Conservation (phyloP, 352 stramenopile species). For the Elongisporangium prolatum region DNA sequence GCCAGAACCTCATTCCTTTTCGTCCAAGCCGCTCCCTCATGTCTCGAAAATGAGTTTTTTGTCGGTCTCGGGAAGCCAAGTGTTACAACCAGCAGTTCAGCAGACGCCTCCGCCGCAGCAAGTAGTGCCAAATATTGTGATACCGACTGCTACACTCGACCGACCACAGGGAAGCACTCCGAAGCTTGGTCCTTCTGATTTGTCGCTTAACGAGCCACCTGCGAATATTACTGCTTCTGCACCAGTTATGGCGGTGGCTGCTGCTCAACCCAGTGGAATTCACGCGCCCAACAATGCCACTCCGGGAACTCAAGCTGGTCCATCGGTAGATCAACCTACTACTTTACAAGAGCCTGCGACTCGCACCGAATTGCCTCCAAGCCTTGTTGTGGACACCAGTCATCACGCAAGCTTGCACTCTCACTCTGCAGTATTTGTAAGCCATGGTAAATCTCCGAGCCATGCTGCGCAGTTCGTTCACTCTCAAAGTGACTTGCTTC, state of each 20-base stretch:
- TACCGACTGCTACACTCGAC: constrained; percentile 14
- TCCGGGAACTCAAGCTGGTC: constrained; percentile 10
- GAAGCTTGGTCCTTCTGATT: not conserved
- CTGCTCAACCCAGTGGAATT: constrained; percentile 6
- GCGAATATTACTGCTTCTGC: not conserved
- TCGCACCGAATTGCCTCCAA: not conserved
- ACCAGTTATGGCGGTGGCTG: not conserved
- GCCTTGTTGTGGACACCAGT: not conserved
- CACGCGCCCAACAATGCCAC: constrained; percentile 19
- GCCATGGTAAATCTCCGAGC: not conserved
- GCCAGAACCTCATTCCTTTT: constrained; percentile 78
- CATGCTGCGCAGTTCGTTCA: not conserved
- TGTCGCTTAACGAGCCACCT: not conserved
- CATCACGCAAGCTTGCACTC: not conserved
- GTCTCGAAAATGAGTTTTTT: constrained; percentile 81
- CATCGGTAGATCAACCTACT: constrained; percentile 45
- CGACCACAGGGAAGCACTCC: constrained; percentile 7
- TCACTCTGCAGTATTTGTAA: not conserved
- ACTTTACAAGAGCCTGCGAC: constrained; percentile 12
- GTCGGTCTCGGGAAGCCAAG: constrained; percentile 11
- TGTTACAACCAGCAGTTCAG: constrained; percentile 10
- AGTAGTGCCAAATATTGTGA: constrained; percentile 7
- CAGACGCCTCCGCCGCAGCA: constrained; percentile 8
- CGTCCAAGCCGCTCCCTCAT: constrained; percentile 67
- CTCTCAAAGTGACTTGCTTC: not conserved